Percentiles rank a stretch among this genome's conserved stretches.
phyloP scores from a whole-genome alignment of 73 alveolate species.

The Paramecium sonneborni region DNA sequence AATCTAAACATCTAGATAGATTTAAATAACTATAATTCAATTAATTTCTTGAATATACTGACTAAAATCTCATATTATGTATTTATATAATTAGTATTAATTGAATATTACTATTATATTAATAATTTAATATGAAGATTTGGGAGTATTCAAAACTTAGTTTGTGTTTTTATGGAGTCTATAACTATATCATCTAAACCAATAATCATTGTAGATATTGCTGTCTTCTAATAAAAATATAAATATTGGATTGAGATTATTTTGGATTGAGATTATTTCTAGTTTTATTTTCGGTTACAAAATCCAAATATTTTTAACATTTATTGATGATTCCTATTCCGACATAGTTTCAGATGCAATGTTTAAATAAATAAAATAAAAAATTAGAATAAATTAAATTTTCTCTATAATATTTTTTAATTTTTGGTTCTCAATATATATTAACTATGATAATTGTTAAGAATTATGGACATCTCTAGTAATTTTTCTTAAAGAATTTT shows the following conservation, averaged over 20 bases:
- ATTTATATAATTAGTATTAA: neutral
- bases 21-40: too few relatives aligned
- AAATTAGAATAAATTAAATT: neutral
- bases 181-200: constrained; percentile 23
- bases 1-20: too few relatives aligned
- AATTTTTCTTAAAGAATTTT: too few relatives aligned
- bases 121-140: neutral
- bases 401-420: neutral
- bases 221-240: constrained; percentile 10
- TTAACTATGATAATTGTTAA: too few relatives aligned
- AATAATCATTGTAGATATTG: neutral
- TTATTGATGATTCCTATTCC: neutral
- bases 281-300: neutral
- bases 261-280: neutral
- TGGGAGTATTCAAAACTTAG: too few relatives aligned
- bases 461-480: too few relatives aligned
- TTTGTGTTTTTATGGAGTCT: too few relatives aligned
- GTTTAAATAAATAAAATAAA: neutral
- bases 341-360: constrained; percentile 1
- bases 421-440: too few relatives aligned
- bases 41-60: neutral
- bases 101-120: neutral
- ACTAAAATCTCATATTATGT: neutral
- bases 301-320: neutral
- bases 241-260: too few relatives aligned